These are phyloP conservation scores for Ceratonia siliqua DNA, from an alignment of 306 rosid species.

Conservation along the genomic window DNA sequence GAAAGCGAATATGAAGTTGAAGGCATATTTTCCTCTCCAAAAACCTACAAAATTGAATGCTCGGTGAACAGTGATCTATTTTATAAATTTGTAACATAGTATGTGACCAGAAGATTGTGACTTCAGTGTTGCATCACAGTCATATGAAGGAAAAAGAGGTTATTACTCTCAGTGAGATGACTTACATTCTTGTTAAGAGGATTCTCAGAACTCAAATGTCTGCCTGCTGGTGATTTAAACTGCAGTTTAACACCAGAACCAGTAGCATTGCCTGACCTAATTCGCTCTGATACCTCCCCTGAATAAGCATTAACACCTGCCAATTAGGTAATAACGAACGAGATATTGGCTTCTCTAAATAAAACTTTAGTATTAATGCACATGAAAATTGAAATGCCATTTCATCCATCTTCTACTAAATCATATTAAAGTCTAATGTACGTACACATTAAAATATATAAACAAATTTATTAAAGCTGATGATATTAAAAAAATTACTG, in stretches of 20 bases:
- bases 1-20: conserved; percentile 60
- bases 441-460: not conserved
- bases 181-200: conserved; percentile 77
- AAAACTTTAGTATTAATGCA: not conserved
- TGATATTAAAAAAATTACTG: not conserved
- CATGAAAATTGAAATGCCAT: not conserved
- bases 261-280: conserved; percentile 55
- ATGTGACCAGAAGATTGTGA: not conserved
- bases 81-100: not conserved
- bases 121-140: not conserved
- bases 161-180: not conserved
- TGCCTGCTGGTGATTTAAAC: conserved; percentile 61
- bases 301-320: conserved; percentile 42
- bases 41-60: conserved; percentile 49
- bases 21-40: conserved; percentile 56
- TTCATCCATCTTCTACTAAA: not conserved
- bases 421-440: not conserved
- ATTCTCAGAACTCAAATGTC: conserved; percentile 58
- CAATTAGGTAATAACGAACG: conserved; percentile 16
- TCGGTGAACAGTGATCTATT: conserved; percentile 11
- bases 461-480: not conserved
- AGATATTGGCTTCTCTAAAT: not conserved
- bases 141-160: not conserved
- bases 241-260: conserved; percentile 72
- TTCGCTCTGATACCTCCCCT: conserved; percentile 60